phyloP scores from a whole-genome alignment of 345 rosid genomes.

The Jatropha curcas region DNA sequence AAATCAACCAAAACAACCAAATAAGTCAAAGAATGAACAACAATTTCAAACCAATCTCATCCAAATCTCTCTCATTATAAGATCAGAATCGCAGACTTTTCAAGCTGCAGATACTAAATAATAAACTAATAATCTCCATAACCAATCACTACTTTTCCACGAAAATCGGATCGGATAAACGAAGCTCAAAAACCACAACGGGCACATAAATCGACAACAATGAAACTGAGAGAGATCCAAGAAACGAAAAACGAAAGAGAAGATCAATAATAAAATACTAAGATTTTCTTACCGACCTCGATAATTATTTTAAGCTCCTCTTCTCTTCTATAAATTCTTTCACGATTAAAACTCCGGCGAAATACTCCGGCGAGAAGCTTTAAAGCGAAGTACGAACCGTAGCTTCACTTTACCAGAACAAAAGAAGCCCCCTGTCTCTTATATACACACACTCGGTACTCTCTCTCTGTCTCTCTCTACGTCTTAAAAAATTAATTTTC shows the following conservation, averaged over 20 bases:
- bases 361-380: conserved; percentile 24
- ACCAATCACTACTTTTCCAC: conserved; percentile 31
- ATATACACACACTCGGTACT: conserved; percentile 9
- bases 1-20: neutral
- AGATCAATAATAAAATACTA: neutral
- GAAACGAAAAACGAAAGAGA: neutral
- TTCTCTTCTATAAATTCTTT: neutral
- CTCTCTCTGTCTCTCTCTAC: neutral
- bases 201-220: neutral
- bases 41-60: neutral
- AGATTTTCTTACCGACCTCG: conserved; percentile 6
- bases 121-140: neutral
- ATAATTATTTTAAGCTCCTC: neutral
- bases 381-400: conserved; percentile 30
- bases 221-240: conserved; percentile 11
- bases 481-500: neutral
- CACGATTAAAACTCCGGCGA: conserved; percentile 1
- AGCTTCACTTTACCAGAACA: conserved; percentile 27
- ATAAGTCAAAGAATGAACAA: neutral
- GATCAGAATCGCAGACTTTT: neutral
- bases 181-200: neutral
- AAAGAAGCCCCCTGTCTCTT: neutral
- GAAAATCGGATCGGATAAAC: conserved; percentile 36
- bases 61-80: neutral
- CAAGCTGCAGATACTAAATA: neutral